phyloP scores from a whole-genome alignment of 129 eudicot species.

The Chrysanthemum lavandulifolium region DNA sequence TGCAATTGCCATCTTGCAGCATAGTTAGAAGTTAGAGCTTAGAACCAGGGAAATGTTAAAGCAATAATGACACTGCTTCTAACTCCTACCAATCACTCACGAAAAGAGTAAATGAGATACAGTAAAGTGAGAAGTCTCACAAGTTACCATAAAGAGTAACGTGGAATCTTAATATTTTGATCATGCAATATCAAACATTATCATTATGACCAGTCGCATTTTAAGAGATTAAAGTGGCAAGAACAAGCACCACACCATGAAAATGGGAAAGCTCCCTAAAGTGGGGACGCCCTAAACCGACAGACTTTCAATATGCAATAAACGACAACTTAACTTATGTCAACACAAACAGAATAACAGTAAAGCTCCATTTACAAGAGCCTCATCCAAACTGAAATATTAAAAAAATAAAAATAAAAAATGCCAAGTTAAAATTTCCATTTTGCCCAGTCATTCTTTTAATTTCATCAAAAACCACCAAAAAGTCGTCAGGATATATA shows the following conservation, averaged over 20 bases:
- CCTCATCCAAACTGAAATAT: too few species aligned
- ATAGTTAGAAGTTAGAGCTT: neutral
- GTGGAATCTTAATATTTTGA: neutral
- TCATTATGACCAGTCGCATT: neutral
- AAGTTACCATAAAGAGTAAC: neutral
- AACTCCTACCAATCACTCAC: constrained; percentile 12
- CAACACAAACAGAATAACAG: neutral
- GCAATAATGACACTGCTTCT: constrained; percentile 14
- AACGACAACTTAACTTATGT: neutral
- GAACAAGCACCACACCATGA: neutral
- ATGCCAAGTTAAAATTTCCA: too few species aligned
- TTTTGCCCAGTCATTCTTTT: neutral
- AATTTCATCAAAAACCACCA: neutral
- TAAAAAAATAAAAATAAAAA: too few species aligned
- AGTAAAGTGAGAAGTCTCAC: constrained; percentile 8
- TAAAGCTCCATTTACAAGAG: neutral
- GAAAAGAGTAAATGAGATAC: constrained; percentile 5
- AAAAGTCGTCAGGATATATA: neutral
- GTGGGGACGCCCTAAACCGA: too few species aligned
- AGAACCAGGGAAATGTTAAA: too few species aligned
- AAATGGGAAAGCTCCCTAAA: neutral
- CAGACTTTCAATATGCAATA: neutral
- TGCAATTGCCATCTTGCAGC: constrained; percentile 27
- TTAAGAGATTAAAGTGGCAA: too few species aligned
- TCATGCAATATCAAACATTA: neutral